These are phyloP conservation scores for Hortaea werneckii DNA, from an alignment of 2,329 filamentous ascomycete species.

Conservation along the genomic window DNA sequence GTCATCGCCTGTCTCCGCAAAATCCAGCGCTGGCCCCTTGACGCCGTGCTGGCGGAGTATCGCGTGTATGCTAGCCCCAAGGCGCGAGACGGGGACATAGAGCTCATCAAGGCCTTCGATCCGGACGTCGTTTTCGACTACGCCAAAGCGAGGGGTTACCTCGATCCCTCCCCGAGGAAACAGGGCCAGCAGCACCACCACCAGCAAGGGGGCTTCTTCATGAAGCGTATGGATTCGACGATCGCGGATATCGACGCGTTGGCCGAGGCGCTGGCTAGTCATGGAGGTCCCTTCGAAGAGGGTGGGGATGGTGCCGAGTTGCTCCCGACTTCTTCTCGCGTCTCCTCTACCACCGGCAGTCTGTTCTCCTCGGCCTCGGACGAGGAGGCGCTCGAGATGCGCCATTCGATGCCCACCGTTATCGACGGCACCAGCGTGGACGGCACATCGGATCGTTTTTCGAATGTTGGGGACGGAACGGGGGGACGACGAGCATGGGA, in stretches of 20 bases:
- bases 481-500: too few species aligned
- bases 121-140: constrained; percentile 28
- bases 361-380: not conserved
- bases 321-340: not conserved
- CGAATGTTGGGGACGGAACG: too few species aligned
- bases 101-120: constrained; percentile 35
- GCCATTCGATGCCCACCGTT: not conserved
- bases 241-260: constrained; percentile 11
- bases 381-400: constrained; percentile 2
- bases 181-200: too few species aligned
- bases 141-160: constrained; percentile 11
- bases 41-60: constrained; percentile 63
- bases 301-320: not conserved
- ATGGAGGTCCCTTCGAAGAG: not conserved
- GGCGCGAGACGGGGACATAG: constrained; percentile 37
- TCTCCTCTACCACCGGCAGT: constrained; percentile 1
- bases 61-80: constrained; percentile 47
- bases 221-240: constrained; percentile 8
- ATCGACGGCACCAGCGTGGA: not conserved
- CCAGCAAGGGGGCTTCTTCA: not conserved
- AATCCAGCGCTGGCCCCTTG: constrained; percentile 55
- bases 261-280: constrained; percentile 7
- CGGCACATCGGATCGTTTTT: too few species aligned
- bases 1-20: constrained; percentile 73
- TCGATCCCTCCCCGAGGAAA: constrained; percentile 4